Evolutionary conservation across 352 stramenopile species (phyloP), one percentile per base, ranked within the genome.

Genomic region (Pythium brachiatum): DNA sequence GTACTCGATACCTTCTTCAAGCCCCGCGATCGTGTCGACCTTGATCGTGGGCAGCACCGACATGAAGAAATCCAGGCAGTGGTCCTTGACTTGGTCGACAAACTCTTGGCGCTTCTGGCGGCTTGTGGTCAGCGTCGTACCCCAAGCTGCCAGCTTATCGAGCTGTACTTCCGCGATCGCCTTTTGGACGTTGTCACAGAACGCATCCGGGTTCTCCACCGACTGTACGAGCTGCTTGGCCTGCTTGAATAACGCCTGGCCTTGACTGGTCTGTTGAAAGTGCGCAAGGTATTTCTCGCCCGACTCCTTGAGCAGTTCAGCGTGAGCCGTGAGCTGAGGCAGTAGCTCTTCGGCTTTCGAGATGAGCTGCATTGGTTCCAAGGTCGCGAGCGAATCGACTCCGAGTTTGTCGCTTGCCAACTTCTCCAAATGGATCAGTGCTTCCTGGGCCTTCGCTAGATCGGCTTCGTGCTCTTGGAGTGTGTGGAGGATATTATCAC

Each of bases 11-110:
- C 79, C 76, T 56, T 95, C 86, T 66, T 93, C 79, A 5, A 89
- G 70, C 11, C 86, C 86, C 13, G 79, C 76, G 62, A 95, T 91
- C 38, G 81, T 91, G 54, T 93, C 83, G 31, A 95, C 65, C 60
- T 92, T 87, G 56, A 95, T 90, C 32, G 83, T 85, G 29, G 86
- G 86, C 21, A 95, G 61, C 21, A 95, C 86, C 0, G 86, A 95
- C 62, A 85, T 89, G 57, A 95, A 89, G 46, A 95, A 95, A 60
- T 95, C 83, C 7, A 95, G 70, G 36, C 83, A 93, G 46, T 92
- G 79, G 54, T 95, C 76, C 51, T 95, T 95, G 62, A 95, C 74
- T 20, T 74, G 76, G 61, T 95, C 74, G 16, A 93, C 73, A 41
- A 93, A 91, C 46, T 81, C 78, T 60, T 95, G 86, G 2, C 86